phyloP scores from a whole-genome alignment of 371 early-diverging fungal species.

The Lichtheimia ornata region DNA sequence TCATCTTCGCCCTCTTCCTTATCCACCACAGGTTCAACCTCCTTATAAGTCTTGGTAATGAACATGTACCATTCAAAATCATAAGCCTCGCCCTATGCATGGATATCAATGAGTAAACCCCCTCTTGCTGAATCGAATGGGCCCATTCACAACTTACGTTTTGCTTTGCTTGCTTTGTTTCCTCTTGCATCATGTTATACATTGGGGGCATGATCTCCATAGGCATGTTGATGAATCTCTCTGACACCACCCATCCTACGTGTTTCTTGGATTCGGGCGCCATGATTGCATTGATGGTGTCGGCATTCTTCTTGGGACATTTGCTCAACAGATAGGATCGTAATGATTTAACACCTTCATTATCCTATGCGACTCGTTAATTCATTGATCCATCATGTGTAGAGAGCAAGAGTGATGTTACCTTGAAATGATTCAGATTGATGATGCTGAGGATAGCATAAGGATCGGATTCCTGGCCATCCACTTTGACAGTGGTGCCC shows the following conservation, averaged over 20 bases:
- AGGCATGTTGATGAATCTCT: constrained; percentile 96
- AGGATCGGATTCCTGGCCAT: constrained; percentile 82
- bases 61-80: constrained; percentile 82
- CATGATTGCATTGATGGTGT: constrained; percentile 52
- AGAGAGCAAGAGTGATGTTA: too few relatives aligned
- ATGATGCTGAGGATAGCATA: constrained; percentile 87
- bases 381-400: constrained; percentile 1
- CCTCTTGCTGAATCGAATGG: neutral
- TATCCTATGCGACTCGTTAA: constrained; percentile 35
- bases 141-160: constrained; percentile 59
- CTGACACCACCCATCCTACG: constrained; percentile 81
- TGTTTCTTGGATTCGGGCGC: constrained; percentile 31
- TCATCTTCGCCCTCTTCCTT: constrained; percentile 55
- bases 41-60: constrained; percentile 83
- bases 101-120: neutral
- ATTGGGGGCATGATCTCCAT: constrained; percentile 89
- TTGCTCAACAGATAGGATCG: constrained; percentile 67
- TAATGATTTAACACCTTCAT: constrained; percentile 56
- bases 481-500: constrained; percentile 92
- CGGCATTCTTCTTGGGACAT: constrained; percentile 54
- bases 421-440: constrained; percentile 67
- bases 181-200: constrained; percentile 86
- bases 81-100: constrained; percentile 66
- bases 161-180: constrained; percentile 75
- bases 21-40: constrained; percentile 69